Base-by-base conservation (phyloP, 345 rosid species). In the Durio zibethinus region DNA sequence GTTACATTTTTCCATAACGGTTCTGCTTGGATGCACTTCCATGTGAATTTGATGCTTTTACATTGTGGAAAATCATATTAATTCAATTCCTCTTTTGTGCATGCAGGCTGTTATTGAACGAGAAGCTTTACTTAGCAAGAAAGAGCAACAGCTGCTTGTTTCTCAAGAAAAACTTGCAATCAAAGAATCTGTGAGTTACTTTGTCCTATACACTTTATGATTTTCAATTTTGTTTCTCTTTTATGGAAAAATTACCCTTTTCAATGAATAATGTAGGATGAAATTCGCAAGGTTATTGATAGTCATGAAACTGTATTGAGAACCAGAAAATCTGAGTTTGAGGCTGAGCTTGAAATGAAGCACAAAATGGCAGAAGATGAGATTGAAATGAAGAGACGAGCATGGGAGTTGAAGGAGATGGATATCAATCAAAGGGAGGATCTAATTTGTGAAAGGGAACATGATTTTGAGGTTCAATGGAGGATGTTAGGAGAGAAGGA, bases 321-420 rank as follows among this genome's bases (percentile, higher is more conserved):
- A 83, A 82, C 63, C 7, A 90, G 91, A 88, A 87, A 85, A 79
- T 81, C 89, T 7, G 95, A 90, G 79, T 83, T 92, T 80, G 98
- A 93, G 76, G 89, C 93, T 77, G 95, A 91, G 86, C 67, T 96
- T 80, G 94, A 90, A 85, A 62, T 67, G 66, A 91, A 84, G 80
- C 84, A 79, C 20, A 92, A 91, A 83, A 36, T 80, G 81, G 91
- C 84, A 80, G 99, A 93, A 76, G 92, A 90, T 83, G 99, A 93
- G 81, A 83, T 93, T 59, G 99, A 92, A 82, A 83, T 83, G 38
- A 96, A 89, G 87, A 91, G 92, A 85, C 91, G 99, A 33, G 94
- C 92, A 54, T 93, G 93, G 92, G 98, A 96, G 80, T 85, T 96
- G 82, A 91, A 85, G 80, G 98, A 93, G 84, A 77, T 96, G 84